These are phyloP conservation scores for Sarcomyxa edulis DNA, from an alignment of 768 basidiomycete species.

Conservation along the genomic window DNA sequence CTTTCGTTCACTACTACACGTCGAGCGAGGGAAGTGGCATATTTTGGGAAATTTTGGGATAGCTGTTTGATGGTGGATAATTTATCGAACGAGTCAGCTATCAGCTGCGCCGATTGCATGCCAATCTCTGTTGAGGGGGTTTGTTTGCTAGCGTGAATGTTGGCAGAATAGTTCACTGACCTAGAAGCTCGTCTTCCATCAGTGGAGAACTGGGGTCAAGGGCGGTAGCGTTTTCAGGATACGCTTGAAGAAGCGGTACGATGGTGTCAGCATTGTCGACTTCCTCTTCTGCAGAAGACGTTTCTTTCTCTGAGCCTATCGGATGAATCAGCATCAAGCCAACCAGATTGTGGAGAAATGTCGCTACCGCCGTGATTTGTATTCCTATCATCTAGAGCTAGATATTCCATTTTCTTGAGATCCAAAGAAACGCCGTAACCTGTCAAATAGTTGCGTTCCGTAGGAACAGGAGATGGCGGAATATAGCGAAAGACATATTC, in stretches of 20 bases:
- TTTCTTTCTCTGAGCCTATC: constrained; percentile 3
- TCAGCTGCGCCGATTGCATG: constrained; percentile 67
- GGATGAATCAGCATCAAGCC: neutral
- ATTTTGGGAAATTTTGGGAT: constrained; percentile 87
- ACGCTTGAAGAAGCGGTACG: constrained; percentile 30
- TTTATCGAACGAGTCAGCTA: constrained; percentile 52
- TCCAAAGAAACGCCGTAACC: constrained; percentile 93
- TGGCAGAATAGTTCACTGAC: constrained; percentile 35
- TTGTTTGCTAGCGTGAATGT: too few species aligned
- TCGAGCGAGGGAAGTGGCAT: constrained; percentile 68
- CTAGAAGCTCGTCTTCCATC: constrained; percentile 46
- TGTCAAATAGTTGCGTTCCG: constrained; percentile 47
- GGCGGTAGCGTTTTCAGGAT: constrained; percentile 33
- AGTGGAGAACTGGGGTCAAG: constrained; percentile 38
- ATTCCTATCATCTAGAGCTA: constrained; percentile 84
- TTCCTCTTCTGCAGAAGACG: constrained; percentile 17
- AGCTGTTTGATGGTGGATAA: constrained; percentile 59
- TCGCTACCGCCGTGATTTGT: constrained; percentile 18
- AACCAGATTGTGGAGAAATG: neutral
- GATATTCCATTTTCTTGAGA: constrained; percentile 95
- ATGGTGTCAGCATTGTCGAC: constrained; percentile 27
- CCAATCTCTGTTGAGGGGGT: constrained; percentile 53
- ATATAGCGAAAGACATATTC: constrained; percentile 76
- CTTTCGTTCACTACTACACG: constrained; percentile 50
- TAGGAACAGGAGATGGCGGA: constrained; percentile 30